These are phyloP conservation scores for Eustoma russellianum DNA, from an alignment of 257 asterid species.

Conservation along the genomic window DNA sequence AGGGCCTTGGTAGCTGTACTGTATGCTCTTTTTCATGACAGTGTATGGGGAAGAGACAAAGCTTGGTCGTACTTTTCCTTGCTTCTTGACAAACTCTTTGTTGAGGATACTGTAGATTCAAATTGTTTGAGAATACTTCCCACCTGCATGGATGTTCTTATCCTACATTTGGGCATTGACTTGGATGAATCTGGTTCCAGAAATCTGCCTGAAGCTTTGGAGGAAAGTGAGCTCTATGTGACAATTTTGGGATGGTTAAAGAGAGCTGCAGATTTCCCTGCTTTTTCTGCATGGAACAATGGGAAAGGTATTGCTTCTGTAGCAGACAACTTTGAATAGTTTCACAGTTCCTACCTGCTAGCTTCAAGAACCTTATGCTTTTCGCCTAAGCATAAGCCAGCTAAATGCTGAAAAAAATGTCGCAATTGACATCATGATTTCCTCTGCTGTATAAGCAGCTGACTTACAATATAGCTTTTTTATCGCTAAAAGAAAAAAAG, in stretches of 20 bases:
- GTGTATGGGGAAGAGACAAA: slow-evolving; percentile 60
- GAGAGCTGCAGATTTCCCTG: slow-evolving; percentile 56
- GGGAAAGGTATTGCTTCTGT: slow-evolving; percentile 58
- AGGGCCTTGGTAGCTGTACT: slow-evolving; percentile 64
- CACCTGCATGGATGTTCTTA: slow-evolving; percentile 54
- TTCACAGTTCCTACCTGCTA: not conserved
- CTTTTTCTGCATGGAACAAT: slow-evolving; percentile 64
- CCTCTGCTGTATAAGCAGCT: not conserved
- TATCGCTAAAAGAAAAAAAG: no score
- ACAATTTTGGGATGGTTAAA: slow-evolving; percentile 63
- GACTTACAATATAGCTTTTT: no score
- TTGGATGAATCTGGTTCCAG: slow-evolving; percentile 17
- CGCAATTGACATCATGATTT: not conserved
- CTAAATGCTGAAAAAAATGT: not conserved
- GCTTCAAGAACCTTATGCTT: not conserved
- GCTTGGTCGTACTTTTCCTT: slow-evolving; percentile 46
- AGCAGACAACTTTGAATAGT: not conserved
- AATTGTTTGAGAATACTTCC: slow-evolving; percentile 76
- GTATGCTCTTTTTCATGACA: slow-evolving; percentile 40
- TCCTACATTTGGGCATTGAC: slow-evolving; percentile 46
- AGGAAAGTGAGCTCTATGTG: slow-evolving; percentile 42
- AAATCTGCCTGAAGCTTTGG: slow-evolving; percentile 29
- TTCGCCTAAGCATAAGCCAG: not conserved
- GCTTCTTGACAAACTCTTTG: slow-evolving; percentile 52
- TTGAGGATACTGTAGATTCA: slow-evolving; percentile 57